These are phyloP conservation scores for Boletus insuetus DNA, from an alignment of 768 basidiomycete genomes.

Conservation along the genomic window DNA sequence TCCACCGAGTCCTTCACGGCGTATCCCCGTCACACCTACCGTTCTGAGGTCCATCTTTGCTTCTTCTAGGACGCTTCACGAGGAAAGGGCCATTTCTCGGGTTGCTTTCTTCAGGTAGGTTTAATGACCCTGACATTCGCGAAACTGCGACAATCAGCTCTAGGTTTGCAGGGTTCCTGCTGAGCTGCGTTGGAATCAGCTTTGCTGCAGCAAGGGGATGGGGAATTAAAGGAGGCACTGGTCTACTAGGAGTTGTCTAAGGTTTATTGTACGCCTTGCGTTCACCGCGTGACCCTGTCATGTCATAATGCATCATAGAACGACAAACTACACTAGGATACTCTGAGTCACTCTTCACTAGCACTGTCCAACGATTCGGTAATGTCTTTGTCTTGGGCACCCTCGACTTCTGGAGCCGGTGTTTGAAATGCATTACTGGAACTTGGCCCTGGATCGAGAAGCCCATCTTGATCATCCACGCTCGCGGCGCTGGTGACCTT, in stretches of 20 bases:
- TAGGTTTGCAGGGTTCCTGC: slow-evolving; percentile 78
- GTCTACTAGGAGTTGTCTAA: slow-evolving; percentile 64
- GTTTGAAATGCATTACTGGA: slow-evolving; percentile 28
- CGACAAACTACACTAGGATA: not conserved
- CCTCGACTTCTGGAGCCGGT: slow-evolving; percentile 14
- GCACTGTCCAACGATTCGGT: slow-evolving; percentile 16
- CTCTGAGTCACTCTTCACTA: slow-evolving; percentile 9
- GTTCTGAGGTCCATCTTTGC: slow-evolving; percentile 82
- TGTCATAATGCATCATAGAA: not conserved
- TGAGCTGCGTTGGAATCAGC: slow-evolving; percentile 81
- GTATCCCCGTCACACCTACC: slow-evolving; percentile 82
- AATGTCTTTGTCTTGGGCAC: slow-evolving; percentile 12
- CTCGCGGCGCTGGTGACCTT: slow-evolving; percentile 53
- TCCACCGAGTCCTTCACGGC: slow-evolving; percentile 47
- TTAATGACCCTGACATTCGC: not conserved
- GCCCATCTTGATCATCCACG: slow-evolving; percentile 41
- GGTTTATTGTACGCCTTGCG: not conserved
- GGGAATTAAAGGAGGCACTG: slow-evolving; percentile 63
- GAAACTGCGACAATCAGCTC: not conserved
- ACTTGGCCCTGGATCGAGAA: slow-evolving; percentile 20
- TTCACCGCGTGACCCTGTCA: not conserved
- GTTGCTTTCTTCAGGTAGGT: slow-evolving; percentile 81
- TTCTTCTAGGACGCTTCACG: slow-evolving; percentile 75
- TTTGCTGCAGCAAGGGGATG: slow-evolving; percentile 69
- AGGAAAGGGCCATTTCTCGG: slow-evolving; percentile 81